These are phyloP conservation scores for Euphrasia confusa DNA, from an alignment of 257 asterid species.

Conservation along the genomic window DNA sequence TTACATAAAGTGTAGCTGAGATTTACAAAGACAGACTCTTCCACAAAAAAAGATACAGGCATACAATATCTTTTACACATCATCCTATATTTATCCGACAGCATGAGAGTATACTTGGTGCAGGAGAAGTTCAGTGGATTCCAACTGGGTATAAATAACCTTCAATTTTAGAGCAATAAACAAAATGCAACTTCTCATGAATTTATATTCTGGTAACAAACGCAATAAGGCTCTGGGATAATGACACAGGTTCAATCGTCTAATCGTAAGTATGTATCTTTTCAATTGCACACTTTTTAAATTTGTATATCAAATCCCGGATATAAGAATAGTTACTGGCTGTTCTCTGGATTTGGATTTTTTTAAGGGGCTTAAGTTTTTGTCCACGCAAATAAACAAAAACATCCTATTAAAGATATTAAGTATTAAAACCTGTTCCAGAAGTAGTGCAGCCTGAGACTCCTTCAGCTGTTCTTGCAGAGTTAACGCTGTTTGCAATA, in stretches of 20 bases:
- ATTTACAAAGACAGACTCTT: background rate
- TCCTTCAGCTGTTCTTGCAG: conserved; percentile 84
- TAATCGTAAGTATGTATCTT: background rate
- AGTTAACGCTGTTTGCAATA: conserved; percentile 61
- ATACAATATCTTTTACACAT: background rate
- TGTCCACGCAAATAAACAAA: background rate
- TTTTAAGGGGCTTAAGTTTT: background rate
- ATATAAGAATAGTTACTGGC: background rate
- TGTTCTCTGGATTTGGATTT: background rate
- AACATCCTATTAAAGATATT: background rate
- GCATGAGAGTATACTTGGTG: background rate
- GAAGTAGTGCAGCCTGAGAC: conserved; percentile 81
- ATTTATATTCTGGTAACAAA: background rate
- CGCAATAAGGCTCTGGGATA: background rate
- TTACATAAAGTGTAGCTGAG: background rate
- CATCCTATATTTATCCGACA: background rate
- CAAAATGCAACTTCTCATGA: background rate
- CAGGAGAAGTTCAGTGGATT: background rate
- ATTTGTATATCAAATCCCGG: background rate
- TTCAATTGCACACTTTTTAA: background rate
- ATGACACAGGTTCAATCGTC: background rate
- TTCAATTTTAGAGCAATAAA: background rate
- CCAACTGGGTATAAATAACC: background rate
- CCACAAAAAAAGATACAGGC: background rate
- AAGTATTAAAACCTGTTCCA: conserved; percentile 69